Evolutionary conservation across 495 filamentous ascomycete species (phyloP), one percentile per base, ranked within the genome.

Genomic region (Lichina pygmaea): DNA sequence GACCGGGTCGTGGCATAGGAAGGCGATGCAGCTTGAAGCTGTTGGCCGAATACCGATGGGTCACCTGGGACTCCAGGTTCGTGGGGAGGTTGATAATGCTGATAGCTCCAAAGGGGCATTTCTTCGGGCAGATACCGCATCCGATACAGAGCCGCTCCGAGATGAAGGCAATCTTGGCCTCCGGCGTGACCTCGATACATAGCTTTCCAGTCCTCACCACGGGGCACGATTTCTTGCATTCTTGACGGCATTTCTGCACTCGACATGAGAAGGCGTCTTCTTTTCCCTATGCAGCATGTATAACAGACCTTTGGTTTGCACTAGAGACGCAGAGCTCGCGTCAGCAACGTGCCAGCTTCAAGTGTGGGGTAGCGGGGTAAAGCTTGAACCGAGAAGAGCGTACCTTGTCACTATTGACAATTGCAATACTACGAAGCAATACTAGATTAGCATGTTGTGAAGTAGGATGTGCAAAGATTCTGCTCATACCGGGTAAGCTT

Each of bases 81-180:
- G 89, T 95, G 46, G 91, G 89, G 62, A 97, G 63, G 64, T 95
- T 95, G 81, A 97, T 95, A 59, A 97, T 95, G 58, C 85, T 84
- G 62, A 97, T 97, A 47, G 91, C 89, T 53, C 82, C 80, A 60
- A 97, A 97, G n/a, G 89, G 89, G 62, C 89, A 95, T 62, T 94
- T 93, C 66, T 95, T 95, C 31, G 84, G 83, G 57, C 89, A 97
- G 63, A 97, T 97, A 75, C 91, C 89, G 58, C 89, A 95, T 64
- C 91, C 91, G 53, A 95, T 93, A 63, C 85, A 93, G 34, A 92
- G 71, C 44, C 71, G 70, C 58, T 95, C 89, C 44, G 86, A 93
- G 53, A 97, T 95, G 70, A 95, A 97, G 54, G 89, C 91, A 53
- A 97, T 84, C 56, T 85, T 89, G 44, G 86, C 93, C 44, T 81